These are phyloP conservation scores for Fraxinus nigra DNA, from an alignment of 305 asterid genomes.

Conservation along the genomic window DNA sequence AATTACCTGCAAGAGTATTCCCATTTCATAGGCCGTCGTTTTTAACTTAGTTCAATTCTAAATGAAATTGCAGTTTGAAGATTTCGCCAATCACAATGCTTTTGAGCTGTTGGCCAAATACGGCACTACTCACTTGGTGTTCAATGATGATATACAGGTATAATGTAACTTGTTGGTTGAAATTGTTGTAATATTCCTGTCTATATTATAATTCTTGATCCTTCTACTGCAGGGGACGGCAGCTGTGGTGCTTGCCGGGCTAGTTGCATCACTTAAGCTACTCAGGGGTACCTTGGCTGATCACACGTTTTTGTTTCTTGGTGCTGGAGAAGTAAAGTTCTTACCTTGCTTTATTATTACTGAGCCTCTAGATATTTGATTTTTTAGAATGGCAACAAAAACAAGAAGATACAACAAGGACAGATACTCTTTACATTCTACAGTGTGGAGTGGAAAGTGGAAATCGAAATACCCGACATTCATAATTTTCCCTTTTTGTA, in stretches of 20 bases:
- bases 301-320: conserved; percentile 84
- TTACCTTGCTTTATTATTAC: neutral
- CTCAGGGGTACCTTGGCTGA: conserved; percentile 73
- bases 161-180: neutral
- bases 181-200: neutral
- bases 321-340: conserved; percentile 76
- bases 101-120: conserved; percentile 79
- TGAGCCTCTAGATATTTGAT: neutral
- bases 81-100: conserved; percentile 87
- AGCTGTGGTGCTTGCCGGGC: conserved; percentile 82
- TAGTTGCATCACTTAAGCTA: conserved; percentile 69
- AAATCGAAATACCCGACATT: neutral
- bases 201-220: neutral
- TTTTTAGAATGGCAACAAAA: neutral
- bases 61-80: conserved; percentile 59
- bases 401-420: neutral
- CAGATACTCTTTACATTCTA: neutral
- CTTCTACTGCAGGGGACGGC: conserved; percentile 66
- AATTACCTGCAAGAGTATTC: neutral
- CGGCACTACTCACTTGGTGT: conserved; percentile 75
- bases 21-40: conserved; percentile 1
- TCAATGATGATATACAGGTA: conserved; percentile 88
- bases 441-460: neutral
- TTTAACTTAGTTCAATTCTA: conserved; percentile 16
- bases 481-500: neutral